Percentiles rank a stretch among this genome's conserved stretches.
These are phyloP conservation scores for Lepiota brunneoincarnata DNA, from an alignment of 768 basidiomycete species.

Conservation along the genomic window DNA sequence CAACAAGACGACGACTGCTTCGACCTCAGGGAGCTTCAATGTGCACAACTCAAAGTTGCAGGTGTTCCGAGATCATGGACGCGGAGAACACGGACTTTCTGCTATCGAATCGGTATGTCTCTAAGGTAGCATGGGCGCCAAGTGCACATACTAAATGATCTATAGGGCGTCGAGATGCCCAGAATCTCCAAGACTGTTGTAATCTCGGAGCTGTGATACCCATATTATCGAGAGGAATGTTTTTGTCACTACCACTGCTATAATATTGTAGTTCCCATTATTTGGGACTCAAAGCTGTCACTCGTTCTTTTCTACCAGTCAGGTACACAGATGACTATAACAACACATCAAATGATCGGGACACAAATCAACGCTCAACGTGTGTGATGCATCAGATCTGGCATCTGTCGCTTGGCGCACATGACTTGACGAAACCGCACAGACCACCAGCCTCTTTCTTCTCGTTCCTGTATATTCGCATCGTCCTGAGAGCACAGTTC, in stretches of 20 bases:
- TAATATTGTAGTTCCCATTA: too few relatives aligned
- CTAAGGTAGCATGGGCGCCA: not conserved
- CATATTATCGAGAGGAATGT: too few relatives aligned
- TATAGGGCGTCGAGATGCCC: not conserved
- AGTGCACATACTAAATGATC: not conserved
- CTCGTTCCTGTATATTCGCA: constrained; percentile 45
- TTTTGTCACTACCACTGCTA: too few relatives aligned
- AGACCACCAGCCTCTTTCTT: constrained; percentile 77
- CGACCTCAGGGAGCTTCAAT: not conserved
- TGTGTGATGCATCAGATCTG: too few relatives aligned
- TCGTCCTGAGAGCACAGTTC: constrained; percentile 12
- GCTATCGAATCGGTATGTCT: not conserved
- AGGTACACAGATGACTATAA: too few relatives aligned
- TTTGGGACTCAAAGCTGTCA: too few relatives aligned
- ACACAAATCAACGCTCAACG: too few relatives aligned
- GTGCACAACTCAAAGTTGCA: not conserved
- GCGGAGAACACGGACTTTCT: not conserved
- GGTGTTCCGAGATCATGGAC: not conserved
- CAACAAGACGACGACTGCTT: not conserved
- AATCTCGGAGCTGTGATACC: too few relatives aligned
- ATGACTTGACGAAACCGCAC: constrained; percentile 62
- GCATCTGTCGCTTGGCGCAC: constrained; percentile 16
- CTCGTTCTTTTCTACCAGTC: too few relatives aligned
- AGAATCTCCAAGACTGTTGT: too few relatives aligned
- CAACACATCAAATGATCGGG: too few relatives aligned